These are phyloP conservation scores for Dovyalis caffra DNA, from an alignment of 345 rosid species.

Conservation along the genomic window DNA sequence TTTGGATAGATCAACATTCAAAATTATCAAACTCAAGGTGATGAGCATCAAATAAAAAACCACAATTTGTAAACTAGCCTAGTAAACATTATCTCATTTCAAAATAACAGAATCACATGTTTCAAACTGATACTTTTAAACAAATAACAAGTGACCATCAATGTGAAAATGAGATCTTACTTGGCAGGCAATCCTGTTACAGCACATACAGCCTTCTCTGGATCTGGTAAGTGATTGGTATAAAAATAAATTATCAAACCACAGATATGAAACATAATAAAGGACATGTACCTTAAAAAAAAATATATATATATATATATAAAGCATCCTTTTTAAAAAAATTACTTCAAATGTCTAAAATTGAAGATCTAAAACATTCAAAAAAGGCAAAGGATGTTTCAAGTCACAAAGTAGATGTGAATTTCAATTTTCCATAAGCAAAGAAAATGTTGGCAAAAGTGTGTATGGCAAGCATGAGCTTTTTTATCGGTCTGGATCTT, in stretches of 20 bases:
- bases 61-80: background rate
- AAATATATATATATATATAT: too few relatives aligned
- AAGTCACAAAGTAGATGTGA: too few relatives aligned
- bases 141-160: conserved; percentile 13
- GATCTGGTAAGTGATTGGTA: conserved; percentile 50
- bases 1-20: background rate
- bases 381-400: too few relatives aligned
- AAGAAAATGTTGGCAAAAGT: background rate
- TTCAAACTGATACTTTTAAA: background rate
- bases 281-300: background rate
- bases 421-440: background rate
- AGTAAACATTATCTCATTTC: background rate
- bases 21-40: background rate
- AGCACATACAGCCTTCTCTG: conserved; percentile 72
- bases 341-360: background rate
- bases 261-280: background rate
- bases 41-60: background rate
- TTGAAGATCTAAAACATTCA: background rate
- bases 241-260: conserved; percentile 9
- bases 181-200: conserved; percentile 95
- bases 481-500: background rate
- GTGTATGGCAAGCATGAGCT: background rate
- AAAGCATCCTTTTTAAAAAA: background rate
- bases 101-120: background rate
- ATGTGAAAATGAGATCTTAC: conserved; percentile 45